Conservation (phyloP, 176 grass and related monocot species). For the Oropetium thomaeum region DNA sequence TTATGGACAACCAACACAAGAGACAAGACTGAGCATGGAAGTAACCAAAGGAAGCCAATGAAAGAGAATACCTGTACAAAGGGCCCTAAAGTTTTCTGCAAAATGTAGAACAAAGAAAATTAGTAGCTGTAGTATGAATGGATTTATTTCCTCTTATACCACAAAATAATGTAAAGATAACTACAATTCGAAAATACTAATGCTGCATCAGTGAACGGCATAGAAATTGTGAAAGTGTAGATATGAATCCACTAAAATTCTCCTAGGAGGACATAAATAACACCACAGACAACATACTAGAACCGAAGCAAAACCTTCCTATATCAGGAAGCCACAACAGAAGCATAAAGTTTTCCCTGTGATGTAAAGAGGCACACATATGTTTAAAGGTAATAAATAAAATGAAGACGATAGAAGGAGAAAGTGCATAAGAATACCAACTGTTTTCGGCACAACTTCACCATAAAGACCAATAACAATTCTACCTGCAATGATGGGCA, state of each 20-base stretch:
- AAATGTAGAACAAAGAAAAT: conserved; percentile 10
- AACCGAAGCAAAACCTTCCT: background rate
- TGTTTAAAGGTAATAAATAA: background rate
- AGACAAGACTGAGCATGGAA: background rate
- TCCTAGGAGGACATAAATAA: background rate
- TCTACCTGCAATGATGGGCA: conserved; percentile 52
- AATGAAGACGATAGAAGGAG: background rate
- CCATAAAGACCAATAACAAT: conserved; percentile 92
- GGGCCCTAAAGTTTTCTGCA: conserved; percentile 95
- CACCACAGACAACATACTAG: background rate
- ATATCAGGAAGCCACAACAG: background rate
- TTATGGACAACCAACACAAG: conserved; percentile 7
- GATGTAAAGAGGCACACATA: background rate
- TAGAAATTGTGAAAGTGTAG: background rate
- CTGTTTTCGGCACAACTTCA: conserved; percentile 81
- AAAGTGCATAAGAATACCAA: conserved; percentile 50
- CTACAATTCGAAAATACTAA: background rate
- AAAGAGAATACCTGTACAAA: conserved; percentile 77
- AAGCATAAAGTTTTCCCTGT: background rate
- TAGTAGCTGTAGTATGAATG: background rate
- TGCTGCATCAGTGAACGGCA: background rate
- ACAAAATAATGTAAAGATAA: background rate
- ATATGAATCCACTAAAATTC: background rate
- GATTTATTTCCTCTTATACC: background rate
- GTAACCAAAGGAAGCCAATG: background rate